phyloP scores from a whole-genome alignment of 2,329 filamentous ascomycete species.

The Phyllosticta paracitricarpa region DNA sequence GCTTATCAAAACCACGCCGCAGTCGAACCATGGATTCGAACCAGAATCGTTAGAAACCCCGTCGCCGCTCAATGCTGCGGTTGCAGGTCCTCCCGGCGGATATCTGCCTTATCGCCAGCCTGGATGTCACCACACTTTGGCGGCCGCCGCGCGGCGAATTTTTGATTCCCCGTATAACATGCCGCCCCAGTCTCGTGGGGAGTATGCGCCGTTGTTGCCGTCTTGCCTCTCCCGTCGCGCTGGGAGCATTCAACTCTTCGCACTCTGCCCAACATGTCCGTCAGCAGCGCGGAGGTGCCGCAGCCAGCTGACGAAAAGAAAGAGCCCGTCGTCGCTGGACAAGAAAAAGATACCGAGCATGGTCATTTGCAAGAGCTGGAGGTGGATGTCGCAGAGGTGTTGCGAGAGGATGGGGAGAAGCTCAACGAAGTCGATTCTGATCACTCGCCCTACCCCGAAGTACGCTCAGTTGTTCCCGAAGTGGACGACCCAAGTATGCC shows the following conservation, averaged over 20 bases:
- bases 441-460: slow-evolving; percentile 9
- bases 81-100: background rate
- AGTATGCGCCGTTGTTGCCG: background rate
- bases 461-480: slow-evolving; percentile 7
- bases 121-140: background rate
- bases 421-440: slow-evolving; percentile 5
- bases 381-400: slow-evolving; percentile 2
- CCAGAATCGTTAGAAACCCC: background rate
- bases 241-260: background rate
- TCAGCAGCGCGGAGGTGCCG: background rate
- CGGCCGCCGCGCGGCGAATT: background rate
- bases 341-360: slow-evolving; percentile 4
- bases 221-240: background rate
- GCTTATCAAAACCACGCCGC: background rate
- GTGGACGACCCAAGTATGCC: slow-evolving; percentile 7
- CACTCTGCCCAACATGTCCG: background rate
- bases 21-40: background rate
- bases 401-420: slow-evolving; percentile 1
- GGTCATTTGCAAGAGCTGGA: slow-evolving; percentile 7
- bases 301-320: slow-evolving; percentile 1
- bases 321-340: background rate
- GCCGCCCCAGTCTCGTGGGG: background rate
- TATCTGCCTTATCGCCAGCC: background rate
- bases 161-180: background rate
- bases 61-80: background rate